Conservation (phyloP, 73 alveolate species). For the Breviolum minutum region DNA sequence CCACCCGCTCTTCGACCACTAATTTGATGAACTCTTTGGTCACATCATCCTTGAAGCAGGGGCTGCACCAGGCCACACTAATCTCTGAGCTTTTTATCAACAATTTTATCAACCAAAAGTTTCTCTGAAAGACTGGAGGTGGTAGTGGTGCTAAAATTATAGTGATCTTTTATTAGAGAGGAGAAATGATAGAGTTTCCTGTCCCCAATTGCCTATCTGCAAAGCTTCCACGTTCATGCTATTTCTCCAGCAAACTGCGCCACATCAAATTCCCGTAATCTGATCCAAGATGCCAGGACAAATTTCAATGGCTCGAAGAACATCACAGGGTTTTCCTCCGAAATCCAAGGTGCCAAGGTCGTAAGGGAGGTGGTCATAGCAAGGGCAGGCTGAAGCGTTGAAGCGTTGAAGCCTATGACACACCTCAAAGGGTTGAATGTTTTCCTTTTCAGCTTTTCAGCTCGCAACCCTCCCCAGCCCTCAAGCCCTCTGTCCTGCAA, state of each 20-base stretch:
- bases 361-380: not conserved
- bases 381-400: not conserved
- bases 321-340: slow-evolving; percentile 81
- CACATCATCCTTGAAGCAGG: slow-evolving; percentile 62
- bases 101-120: not conserved
- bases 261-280: not conserved
- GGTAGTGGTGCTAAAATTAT: not conserved
- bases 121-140: not conserved
- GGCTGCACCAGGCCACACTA: not conserved
- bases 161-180: not conserved
- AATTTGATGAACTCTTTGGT: slow-evolving; percentile 80
- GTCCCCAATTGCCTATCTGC: not conserved
- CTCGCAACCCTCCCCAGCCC: too few relatives aligned
- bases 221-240: too few relatives aligned
- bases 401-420: too few relatives aligned
- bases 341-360: not conserved
- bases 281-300: slow-evolving; percentile 12
- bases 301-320: slow-evolving; percentile 82
- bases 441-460: too few relatives aligned
- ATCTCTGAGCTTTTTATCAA: not conserved
- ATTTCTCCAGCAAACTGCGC: not conserved
- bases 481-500: slow-evolving; percentile 28
- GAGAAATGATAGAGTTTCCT: not conserved
- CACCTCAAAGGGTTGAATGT: too few relatives aligned
- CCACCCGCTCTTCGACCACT: slow-evolving; percentile 81